Evolutionary conservation across 176 grass and related monocot genomes (phyloP), one percentile per base, ranked within the genome.

Genomic region (Rhynchospora breviuscula): DNA sequence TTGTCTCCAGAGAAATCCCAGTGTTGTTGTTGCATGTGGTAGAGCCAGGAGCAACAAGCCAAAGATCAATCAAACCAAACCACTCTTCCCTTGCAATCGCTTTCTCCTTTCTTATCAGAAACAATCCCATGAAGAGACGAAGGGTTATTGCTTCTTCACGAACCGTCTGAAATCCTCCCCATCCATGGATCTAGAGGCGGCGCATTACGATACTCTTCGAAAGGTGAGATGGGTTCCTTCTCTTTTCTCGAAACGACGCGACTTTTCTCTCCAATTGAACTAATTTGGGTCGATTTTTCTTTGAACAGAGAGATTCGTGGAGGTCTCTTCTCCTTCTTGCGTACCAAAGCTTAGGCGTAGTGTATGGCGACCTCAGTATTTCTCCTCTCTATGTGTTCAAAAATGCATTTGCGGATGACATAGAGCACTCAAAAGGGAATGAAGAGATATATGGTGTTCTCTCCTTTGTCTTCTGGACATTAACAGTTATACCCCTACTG

Each of bases 381-480:
- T 88, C 96, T 65, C 96, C 96, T 61, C 89, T 99, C 2, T 99
- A 99, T 67, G 96, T 99, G 59, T 99, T 86, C 86, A 86, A 67
- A 88, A 99, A 86, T 84, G 89, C 93, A 61, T 99, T 99, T 75
- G 88, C 96, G 19, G 93, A 90, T 57, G 96, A 93, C 83, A 95
- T 99, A 80, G 81, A 90, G 78, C 96, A 99, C 83, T 92, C 96
- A 3, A 83, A 82, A 54, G 88, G 88, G 65, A 99, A 95, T 78
- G 96, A 99, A 64, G 96, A 99, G 91, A 99, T 99, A 85, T 99
- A 93, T 63, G 96, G 96, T 5, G 96, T 90, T 23, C 88, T 95
- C 63, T 99, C 96, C 66, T 90, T 99, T 80, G 96, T 99, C 15
- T 99, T 99, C 93, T 99, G 96, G 96, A 95, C 96, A 74, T 89